Base-by-base conservation (phyloP, 257 asterid genomes). In the Capsicum chinense region DNA sequence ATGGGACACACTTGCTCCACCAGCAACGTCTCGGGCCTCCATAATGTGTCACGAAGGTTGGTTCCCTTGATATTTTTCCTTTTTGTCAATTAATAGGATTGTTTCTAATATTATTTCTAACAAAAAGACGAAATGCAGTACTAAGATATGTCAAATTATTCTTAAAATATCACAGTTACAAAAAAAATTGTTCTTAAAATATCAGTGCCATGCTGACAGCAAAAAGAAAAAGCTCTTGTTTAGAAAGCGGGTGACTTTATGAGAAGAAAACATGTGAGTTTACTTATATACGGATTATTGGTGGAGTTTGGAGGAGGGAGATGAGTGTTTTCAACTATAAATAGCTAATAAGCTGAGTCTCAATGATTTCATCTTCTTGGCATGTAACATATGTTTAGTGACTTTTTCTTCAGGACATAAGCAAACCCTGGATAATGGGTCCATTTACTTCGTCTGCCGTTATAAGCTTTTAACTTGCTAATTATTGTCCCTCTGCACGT, bases 1-100 rank as follows among this genome's bases (percentile, higher is more conserved):
- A 57, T 97, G 98, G 98, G 99, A 97, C 88, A 97, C 98, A 82
- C 98, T 97, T 83, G 99, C 99, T 84, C 99, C 99, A 60, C 93
- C 94, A 82, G 87, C 96, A 83, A 93, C 98, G 7, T 95, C 98
- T 68, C 97, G 87, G 79, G 99, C 99, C 86, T 92, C 98, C 71
- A 97, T 97, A 83, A 97, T 97, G 98, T 97, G 99, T 87, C 99
- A 97, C 80, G 98, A 97, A 97, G 99, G 99, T 96, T 56, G 86
- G 88, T 84, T 83, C 86, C 88, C 79, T 85, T 10, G 9, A 54
- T 8, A 21, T 54, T 54, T 54, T 54, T 33, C 50, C 64, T 54
- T 54, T 54, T 57, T 54, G 82, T 78, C 6, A 13, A 33, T 56
- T 33, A 78, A 54, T 9, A 8, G 64, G 48, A 26, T 39, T 26